Percentiles rank a stretch among this genome's conserved stretches.
Evolutionary conservation across 176 grass and related monocot genomes (phyloP).

Genomic region (Dendrocalamus sinicus): DNA sequence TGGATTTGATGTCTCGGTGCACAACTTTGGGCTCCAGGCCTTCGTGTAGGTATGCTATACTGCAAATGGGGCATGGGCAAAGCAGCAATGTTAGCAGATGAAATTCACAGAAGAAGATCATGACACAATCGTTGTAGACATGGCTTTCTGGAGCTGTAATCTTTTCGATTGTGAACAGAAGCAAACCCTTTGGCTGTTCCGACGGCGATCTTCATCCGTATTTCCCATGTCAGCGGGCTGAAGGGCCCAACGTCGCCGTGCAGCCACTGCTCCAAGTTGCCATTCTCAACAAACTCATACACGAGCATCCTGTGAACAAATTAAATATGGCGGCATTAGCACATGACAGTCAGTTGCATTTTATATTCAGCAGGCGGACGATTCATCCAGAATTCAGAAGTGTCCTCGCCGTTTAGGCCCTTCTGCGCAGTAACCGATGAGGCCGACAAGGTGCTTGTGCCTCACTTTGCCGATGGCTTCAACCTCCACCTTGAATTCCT

Average conservation of each 20-base stretch:
- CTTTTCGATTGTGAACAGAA: background rate
- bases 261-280: slow-evolving; percentile 95
- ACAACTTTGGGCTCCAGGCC: slow-evolving; percentile 96
- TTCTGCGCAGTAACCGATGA: slow-evolving; percentile 92
- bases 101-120: background rate
- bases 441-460: slow-evolving; percentile 89
- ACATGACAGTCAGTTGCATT: background rate
- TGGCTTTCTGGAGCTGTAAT: background rate
- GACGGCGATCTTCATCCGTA: slow-evolving; percentile 83
- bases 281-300: slow-evolving; percentile 97
- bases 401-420: slow-evolving; percentile 75
- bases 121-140: background rate
- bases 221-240: slow-evolving; percentile 80
- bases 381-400: slow-evolving; percentile 5
- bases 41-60: slow-evolving; percentile 94
- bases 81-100: background rate
- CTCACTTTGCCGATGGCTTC: slow-evolving; percentile 95
- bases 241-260: slow-evolving; percentile 67
- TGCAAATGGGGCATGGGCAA: slow-evolving; percentile 34
- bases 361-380: background rate
- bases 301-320: slow-evolving; percentile 78
- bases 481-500: slow-evolving; percentile 98
- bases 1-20: slow-evolving; percentile 96
- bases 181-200: slow-evolving; percentile 96
- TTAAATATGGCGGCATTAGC: background rate